Conservation (phyloP, 306 rosid genomes). For the Prinsepia uniflora region DNA sequence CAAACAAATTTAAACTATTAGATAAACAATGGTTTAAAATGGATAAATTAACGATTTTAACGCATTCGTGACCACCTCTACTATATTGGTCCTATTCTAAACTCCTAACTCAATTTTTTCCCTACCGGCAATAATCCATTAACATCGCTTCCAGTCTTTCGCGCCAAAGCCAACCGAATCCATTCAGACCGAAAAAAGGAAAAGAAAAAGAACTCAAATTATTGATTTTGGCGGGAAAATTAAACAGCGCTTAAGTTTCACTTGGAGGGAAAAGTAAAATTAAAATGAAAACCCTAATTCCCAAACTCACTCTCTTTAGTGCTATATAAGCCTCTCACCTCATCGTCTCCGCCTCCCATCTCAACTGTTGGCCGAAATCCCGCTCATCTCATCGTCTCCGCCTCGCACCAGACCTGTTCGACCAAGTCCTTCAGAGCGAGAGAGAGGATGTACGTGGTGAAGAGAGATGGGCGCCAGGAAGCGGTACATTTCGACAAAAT, state of each 20-base stretch:
- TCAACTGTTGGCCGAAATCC: constrained; percentile 52
- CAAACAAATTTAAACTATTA: too few relatives aligned
- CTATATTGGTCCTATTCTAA: too few relatives aligned
- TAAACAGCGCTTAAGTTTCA: neutral
- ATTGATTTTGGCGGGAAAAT: constrained; percentile 34
- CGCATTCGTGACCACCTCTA: too few relatives aligned
- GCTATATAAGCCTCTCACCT: neutral
- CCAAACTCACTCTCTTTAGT: constrained; percentile 4
- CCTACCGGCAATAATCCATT: too few relatives aligned
- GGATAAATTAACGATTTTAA: too few relatives aligned
- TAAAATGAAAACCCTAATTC: constrained; percentile 30
- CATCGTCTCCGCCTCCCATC: constrained; percentile 8
- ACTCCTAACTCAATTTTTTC: too few relatives aligned
- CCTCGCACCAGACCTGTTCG: constrained; percentile 47
- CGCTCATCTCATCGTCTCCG: neutral
- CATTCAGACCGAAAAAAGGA: too few relatives aligned
- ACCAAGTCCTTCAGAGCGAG: constrained; percentile 29
- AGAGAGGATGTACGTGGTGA: constrained; percentile 66
- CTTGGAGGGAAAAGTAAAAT: constrained; percentile 37
- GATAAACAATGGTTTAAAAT: too few relatives aligned
- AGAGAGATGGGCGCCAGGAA: constrained; percentile 87
- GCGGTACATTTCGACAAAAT: constrained; percentile 94
- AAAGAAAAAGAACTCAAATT: too few relatives aligned
- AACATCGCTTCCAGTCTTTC: too few relatives aligned
- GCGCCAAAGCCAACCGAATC: too few relatives aligned